Conservation (phyloP, 108 stramenopile species). For the Skeletonema menzelii region DNA sequence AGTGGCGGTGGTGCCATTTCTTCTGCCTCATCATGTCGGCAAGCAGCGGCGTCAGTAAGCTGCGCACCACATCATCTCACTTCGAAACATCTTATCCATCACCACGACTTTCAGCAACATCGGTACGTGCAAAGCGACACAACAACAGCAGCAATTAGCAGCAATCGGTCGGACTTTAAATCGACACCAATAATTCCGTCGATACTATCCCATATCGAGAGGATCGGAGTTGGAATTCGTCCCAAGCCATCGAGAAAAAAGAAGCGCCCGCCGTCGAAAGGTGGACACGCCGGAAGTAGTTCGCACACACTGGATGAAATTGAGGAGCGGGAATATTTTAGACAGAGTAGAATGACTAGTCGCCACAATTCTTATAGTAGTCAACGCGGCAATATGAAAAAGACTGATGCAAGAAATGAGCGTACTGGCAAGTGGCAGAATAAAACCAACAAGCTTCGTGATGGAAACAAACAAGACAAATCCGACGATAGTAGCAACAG, state of each 20-base stretch:
- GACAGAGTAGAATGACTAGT: not conserved
- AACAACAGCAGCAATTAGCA: not conserved
- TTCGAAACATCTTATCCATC: not conserved
- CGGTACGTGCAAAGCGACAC: not conserved
- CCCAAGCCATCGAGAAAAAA: slow-evolving; percentile 15
- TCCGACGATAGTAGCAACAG: not conserved
- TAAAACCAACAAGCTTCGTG: not conserved
- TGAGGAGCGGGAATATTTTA: slow-evolving; percentile 36
- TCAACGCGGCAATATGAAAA: not conserved
- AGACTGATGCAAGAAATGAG: not conserved
- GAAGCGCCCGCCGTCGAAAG: not conserved
- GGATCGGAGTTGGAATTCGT: slow-evolving; percentile 65
- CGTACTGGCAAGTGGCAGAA: slow-evolving; percentile 11
- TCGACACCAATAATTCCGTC: slow-evolving; percentile 57
- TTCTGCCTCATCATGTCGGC: not conserved
- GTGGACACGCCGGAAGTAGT: slow-evolving; percentile 1
- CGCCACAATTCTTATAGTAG: not conserved
- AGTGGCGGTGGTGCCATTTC: not conserved
- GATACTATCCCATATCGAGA: slow-evolving; percentile 60
- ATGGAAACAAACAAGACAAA: not conserved
- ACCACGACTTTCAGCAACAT: not conserved
- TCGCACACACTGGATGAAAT: slow-evolving; percentile 25
- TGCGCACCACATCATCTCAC: not conserved
- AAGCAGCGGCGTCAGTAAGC: not conserved
- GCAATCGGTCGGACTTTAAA: slow-evolving; percentile 20